Evolutionary conservation across 176 grass and related monocot species (phyloP).

Genomic region (Elaeis guineensis): DNA sequence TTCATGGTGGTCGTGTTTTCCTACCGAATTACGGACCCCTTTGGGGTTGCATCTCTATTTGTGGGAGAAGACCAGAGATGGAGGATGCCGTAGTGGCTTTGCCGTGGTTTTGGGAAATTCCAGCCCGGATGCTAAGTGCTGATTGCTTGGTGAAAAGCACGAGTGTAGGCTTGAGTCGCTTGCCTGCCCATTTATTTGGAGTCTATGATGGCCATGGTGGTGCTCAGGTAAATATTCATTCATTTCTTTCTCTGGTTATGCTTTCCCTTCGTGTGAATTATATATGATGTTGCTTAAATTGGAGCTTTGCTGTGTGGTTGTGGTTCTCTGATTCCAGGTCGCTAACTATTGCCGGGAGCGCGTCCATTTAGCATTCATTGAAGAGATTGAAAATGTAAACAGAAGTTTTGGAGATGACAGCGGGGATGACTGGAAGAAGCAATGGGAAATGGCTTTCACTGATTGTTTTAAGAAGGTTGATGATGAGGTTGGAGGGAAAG

Average conservation of each 20-base stretch:
- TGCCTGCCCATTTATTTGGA: constrained; percentile 18
- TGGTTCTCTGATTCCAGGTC: constrained; percentile 8
- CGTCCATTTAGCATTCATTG: constrained; percentile 8
- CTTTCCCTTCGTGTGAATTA: neutral
- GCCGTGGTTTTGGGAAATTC: constrained; percentile 8
- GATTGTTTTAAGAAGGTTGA: constrained; percentile 19
- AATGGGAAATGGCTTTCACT: constrained; percentile 19
- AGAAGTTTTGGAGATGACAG: neutral
- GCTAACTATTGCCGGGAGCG: constrained; percentile 19
- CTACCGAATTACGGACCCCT: neutral
- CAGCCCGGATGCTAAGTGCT: neutral
- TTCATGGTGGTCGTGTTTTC: neutral
- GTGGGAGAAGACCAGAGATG: constrained; percentile 1
- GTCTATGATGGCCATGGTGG: constrained; percentile 31
- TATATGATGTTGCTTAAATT: neutral
- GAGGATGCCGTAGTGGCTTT: constrained; percentile 1
- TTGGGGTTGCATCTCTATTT: constrained; percentile 9
- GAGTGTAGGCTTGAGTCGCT: neutral
- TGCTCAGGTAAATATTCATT: constrained; percentile 5
- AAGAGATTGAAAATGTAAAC: neutral
- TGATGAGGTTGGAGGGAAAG: constrained; percentile 22
- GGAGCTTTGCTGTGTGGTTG: neutral
- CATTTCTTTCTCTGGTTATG: neutral
- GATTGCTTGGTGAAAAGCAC: neutral
- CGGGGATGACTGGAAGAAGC: constrained; percentile 16